A percentile compares a stretch with the other conserved stretches of the same genome.
Evolutionary conservation across 2,329 filamentous ascomycete species (phyloP).

Genomic region (Moelleriella libera): DNA sequence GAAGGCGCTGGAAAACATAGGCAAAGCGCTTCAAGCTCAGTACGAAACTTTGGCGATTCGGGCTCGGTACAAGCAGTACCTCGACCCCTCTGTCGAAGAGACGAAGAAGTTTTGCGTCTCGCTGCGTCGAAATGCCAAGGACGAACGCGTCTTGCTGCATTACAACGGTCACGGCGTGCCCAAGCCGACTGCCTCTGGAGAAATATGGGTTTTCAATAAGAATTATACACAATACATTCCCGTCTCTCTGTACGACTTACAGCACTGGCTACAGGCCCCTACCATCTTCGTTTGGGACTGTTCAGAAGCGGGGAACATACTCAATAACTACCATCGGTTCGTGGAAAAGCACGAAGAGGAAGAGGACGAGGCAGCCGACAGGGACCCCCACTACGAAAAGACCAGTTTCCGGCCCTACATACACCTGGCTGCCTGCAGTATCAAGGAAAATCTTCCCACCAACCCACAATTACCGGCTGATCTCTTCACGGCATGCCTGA

Average conservation of each 20-base stretch:
- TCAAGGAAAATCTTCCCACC: slow-evolving; percentile 85
- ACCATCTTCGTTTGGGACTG: slow-evolving; percentile 98
- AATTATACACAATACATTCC: slow-evolving; percentile 99
- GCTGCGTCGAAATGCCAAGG: slow-evolving; percentile 80
- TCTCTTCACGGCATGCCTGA: slow-evolving; percentile 89
- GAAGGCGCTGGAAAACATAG: slow-evolving; percentile 86
- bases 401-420: slow-evolving; percentile 59
- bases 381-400: slow-evolving; percentile 74
- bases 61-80: slow-evolving; percentile 93
- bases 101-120: slow-evolving; percentile 93
- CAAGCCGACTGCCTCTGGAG: slow-evolving; percentile 85
- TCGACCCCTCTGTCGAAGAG: slow-evolving; percentile 94
- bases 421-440: slow-evolving; percentile 79
- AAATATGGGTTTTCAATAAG: slow-evolving; percentile 99
- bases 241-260: slow-evolving; percentile 85
- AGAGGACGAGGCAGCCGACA: slow-evolving; percentile 59
- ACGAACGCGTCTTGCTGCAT: slow-evolving; percentile 91
- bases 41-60: slow-evolving; percentile 91
- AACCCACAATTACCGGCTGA: slow-evolving; percentile 89
- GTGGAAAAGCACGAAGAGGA: slow-evolving; percentile 91
- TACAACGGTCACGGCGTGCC: slow-evolving; percentile 98
- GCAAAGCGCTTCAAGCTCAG: slow-evolving; percentile 88
- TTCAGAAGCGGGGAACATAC: slow-evolving; percentile 88
- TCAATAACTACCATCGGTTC: slow-evolving; percentile 87
- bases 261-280: slow-evolving; percentile 89